A percentile compares a stretch with the other conserved stretches of the same genome.
phyloP scores from a whole-genome alignment of 1,139 yeast genomes.

The Yamadazyma oceani region DNA sequence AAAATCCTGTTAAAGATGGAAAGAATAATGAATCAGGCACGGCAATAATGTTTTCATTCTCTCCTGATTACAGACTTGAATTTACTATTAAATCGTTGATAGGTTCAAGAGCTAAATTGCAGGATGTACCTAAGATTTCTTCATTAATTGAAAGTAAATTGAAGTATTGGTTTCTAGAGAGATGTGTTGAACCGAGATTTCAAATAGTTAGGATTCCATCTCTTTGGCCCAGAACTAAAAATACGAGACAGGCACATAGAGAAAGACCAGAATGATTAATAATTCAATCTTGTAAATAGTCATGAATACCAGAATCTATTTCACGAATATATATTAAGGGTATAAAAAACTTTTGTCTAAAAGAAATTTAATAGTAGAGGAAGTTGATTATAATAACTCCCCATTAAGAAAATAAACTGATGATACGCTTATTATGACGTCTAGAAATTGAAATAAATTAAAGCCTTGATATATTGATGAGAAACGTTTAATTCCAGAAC shows the following conservation, averaged over 20 bases:
- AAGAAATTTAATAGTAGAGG: not conserved
- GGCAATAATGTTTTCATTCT: conserved; percentile 82
- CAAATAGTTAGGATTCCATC: conserved; percentile 83
- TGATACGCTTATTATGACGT: not conserved
- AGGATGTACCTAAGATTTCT: conserved; percentile 90
- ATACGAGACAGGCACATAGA: conserved; percentile 46
- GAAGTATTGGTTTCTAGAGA: conserved; percentile 85
- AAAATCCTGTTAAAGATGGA: conserved; percentile 6
- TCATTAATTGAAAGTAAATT: conserved; percentile 79
- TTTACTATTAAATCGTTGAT: conserved; percentile 82
- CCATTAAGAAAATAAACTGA: not conserved
- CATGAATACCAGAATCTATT: not conserved
- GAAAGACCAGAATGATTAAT: conserved; percentile 4
- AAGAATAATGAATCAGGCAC: conserved; percentile 43
- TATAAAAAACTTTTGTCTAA: not conserved
- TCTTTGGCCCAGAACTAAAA: conserved; percentile 85
- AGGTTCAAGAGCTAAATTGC: conserved; percentile 89
- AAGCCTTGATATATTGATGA: not conserved
- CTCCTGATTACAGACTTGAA: conserved; percentile 87
- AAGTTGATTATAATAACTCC: not conserved
- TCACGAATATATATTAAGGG: conserved; percentile 3
- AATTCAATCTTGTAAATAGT: not conserved
- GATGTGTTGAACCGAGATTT: conserved; percentile 92
- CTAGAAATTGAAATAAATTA: conserved; percentile 1
- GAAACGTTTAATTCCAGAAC: not conserved